Base-by-base conservation (phyloP, 2,329 filamentous ascomycete species). In the Botrytis elliptica region DNA sequence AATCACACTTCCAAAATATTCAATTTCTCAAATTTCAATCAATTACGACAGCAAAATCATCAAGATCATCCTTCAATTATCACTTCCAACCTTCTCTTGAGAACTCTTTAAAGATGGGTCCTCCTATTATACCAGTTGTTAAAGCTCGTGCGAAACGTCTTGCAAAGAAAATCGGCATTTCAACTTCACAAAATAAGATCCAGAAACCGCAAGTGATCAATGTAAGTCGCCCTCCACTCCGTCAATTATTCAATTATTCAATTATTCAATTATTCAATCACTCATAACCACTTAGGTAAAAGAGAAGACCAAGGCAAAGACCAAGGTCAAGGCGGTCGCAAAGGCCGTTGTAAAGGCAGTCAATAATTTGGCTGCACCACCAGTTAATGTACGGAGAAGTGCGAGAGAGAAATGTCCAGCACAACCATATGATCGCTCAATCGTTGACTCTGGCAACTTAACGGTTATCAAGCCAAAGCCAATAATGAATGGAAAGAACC, bases 301-400 rank as follows among this genome's bases (percentile, higher is more conserved):
- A 33, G 40, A 68, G n/a, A 57, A 57, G 62, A 22, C 10, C 33
- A 59, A 67, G n/a, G n/a, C 40, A n/a, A 60, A 40, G 38, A 18
- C n/a, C n/a, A 67, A 55, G 33, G 46, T 25, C 16, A 46, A 65
- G 59, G 52, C 52, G 3, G 52, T 57, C 52, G 25, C n/a, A 52
- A 42, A 64, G 25, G 25, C 59, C 40, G n/a, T 57, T n/a, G 52
- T 57, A 4, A 71, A 44, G 29, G 63, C 29, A 42, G 18, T 42
- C 22, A 18, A 42, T 49, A 59, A 10, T 67, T 22, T 20, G n/a
- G 55, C 44, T 36, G 60, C 57, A 40, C 10, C 60, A n/a, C 18
- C 60, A 20, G 46, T 57, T 10, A 49, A 63, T 59, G 8, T 60
- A 49, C 52, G 71, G 14, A 62, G 49, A 68, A 72, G 71, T 60